Base-by-base conservation (phyloP, 2,329 filamentous ascomycete genomes). In the Elsinoe arachidis region DNA sequence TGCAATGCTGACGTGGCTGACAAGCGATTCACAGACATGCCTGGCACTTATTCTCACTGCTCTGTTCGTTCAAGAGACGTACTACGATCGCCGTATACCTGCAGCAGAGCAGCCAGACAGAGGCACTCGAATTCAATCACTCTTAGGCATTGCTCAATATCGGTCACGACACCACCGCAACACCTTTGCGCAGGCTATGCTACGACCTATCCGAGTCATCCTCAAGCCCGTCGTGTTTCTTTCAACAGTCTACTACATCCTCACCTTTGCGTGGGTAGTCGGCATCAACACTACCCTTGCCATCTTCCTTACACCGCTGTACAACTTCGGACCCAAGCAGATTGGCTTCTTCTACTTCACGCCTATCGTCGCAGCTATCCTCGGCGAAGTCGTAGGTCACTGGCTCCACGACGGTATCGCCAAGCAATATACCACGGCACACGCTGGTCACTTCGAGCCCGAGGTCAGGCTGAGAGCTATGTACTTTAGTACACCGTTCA, bases 341-440 rank as follows among this genome's bases (percentile, higher is more conserved):
- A 77, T 81, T 49, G 80, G 76, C 1, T 76, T 73, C 61, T 80
- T 83, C 64, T 83, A 84, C 68, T 82, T 84, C 65, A 78, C 79
- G 0, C 78, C 78, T 2, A 73, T 83, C 23, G 74, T 82, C 1
- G 80, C 75, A 2, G 75, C 77, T 2, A 64, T 80, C 12, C 66
- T 83, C 0, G 81, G 80, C 23, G 79, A 82, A 68, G 57, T 77
- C 0, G 65, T 70, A 3, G 80, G 81, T 5, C 81, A 83, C 66
- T 82, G 74, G 74, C 68, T 82, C 5, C 78, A 83, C 66, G 80
- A 83, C 61, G 59, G 69, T 6, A 56, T 60, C 35, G 55, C 55
- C 14, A 55, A 55, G 41, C 33, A 44, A 6, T 60, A 60, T 21
- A 52, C 51, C 15, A 49, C 47, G 14, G 34, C 30, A 3, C 75